These are phyloP conservation scores for Raffaelea ambrosiae DNA, from an alignment of 2,329 filamentous ascomycete genomes.

Conservation along the genomic window DNA sequence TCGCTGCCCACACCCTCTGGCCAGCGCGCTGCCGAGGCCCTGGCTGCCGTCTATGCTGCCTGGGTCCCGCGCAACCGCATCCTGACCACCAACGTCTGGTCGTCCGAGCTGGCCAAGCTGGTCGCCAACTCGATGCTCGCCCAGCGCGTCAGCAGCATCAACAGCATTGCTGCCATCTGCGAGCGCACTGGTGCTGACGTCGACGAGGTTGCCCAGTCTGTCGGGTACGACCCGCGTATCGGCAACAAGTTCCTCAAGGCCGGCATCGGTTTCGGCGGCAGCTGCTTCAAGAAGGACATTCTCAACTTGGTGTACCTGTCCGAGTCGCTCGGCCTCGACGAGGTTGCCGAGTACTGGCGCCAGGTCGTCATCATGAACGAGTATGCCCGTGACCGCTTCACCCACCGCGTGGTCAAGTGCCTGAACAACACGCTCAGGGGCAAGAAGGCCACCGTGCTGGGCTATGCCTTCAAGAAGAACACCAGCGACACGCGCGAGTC, in stretches of 20 bases:
- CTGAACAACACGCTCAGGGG: slow-evolving; percentile 58
- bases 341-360: slow-evolving; percentile 69
- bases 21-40: slow-evolving; percentile 50
- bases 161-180: slow-evolving; percentile 72
- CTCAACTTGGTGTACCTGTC: slow-evolving; percentile 66
- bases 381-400: slow-evolving; percentile 62
- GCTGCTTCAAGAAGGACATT: slow-evolving; percentile 76
- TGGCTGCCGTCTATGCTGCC: slow-evolving; percentile 57
- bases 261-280: slow-evolving; percentile 69
- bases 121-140: slow-evolving; percentile 75
- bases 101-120: slow-evolving; percentile 70
- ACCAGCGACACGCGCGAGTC: slow-evolving; percentile 68
- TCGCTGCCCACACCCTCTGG: slow-evolving; percentile 54
- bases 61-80: slow-evolving; percentile 64
- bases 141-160: slow-evolving; percentile 73
- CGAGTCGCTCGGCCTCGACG: slow-evolving; percentile 57
- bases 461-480: slow-evolving; percentile 74
- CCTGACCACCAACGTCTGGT: slow-evolving; percentile 66
- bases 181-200: slow-evolving; percentile 68
- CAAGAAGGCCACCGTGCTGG: slow-evolving; percentile 66
- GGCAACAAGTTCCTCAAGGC: slow-evolving; percentile 66
- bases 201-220: slow-evolving; percentile 58
- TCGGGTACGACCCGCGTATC: slow-evolving; percentile 64
- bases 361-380: slow-evolving; percentile 70
- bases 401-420: slow-evolving; percentile 53